Base-by-base conservation (phyloP, 192 early-diverging fungal species). In the Mortierella hygrophila region DNA sequence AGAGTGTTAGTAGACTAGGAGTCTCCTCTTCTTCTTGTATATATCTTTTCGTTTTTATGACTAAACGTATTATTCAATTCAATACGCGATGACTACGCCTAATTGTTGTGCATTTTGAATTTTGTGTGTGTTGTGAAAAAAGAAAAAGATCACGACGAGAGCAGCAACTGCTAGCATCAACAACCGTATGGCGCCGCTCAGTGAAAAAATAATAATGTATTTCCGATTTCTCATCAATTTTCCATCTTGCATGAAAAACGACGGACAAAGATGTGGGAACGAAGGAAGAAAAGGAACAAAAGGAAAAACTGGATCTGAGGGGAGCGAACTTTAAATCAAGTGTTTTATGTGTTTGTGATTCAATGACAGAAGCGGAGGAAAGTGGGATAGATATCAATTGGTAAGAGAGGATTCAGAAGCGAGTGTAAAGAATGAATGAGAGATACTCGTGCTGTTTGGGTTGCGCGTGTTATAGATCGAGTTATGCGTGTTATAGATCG, bases 181-280 rank as follows among this genome's bases (percentile, higher is more conserved):
- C 49, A 52, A 16, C 49, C 49, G 18, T 52, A 20, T 52, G 49
- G 49, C 2, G 15, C 18, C 20, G 4, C 49, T 29, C 55, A 3
- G 26, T 32, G 35, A 26, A 60, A 26, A 29, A 3, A 29, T 3
- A 4, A 29, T n/a, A n/a, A 9, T 65, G 60, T 10, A 65, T 65
- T 35, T 65, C 29, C 60, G 60, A 65, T 65, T 65, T 65, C 60
- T 65, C 60, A 65, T 65, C 60, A 65, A 65, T 65, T 65, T 65
- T 65, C 60, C 60, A 65, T 0, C 26, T 32, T 65, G 60, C 29
- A 29, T 65, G 60, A 65, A 65, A 13, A 65, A 32, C 4, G 7
- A 26, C 7, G 32, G 6, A 26, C 6, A 15, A 57, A 57, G 9
- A 7, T 57, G n/a, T 57, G 55, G 10, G 55, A 57, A n/a, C 21